Percentiles rank a stretch among this genome's conserved stretches.
These are phyloP conservation scores for Fusarium multiceps DNA, from an alignment of 2,329 filamentous ascomycete genomes.

Conservation along the genomic window DNA sequence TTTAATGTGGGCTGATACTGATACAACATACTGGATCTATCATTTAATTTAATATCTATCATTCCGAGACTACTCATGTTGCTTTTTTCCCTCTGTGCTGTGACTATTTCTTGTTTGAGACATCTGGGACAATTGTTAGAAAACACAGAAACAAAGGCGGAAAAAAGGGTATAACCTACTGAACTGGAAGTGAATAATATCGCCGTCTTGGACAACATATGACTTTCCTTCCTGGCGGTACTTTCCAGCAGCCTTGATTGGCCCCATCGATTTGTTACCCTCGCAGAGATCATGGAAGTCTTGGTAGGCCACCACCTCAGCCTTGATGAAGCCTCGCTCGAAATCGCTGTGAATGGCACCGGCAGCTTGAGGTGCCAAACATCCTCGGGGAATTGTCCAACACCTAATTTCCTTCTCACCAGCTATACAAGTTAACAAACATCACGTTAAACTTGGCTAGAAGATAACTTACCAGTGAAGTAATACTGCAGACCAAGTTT, in stretches of 20 bases:
- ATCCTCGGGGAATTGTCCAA: constrained; percentile 55
- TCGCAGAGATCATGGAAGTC: constrained; percentile 59
- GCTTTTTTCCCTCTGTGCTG: too few relatives aligned
- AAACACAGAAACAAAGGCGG: accelerated
- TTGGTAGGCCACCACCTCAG: constrained; percentile 58
- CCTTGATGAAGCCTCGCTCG: constrained; percentile 59
- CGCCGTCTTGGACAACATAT: constrained; percentile 58
- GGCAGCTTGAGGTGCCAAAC: constrained; percentile 55
- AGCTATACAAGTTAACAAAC: constrained; percentile 42
- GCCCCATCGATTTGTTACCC: constrained; percentile 57
- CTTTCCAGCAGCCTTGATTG: constrained; percentile 59
- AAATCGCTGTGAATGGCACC: constrained; percentile 57
- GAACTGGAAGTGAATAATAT: constrained; percentile 59
- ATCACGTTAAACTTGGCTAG: not conserved
- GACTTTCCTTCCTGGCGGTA: constrained; percentile 59
- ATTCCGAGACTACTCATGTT: not conserved
- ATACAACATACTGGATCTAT: constrained; percentile 44
- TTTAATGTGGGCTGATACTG: not conserved
- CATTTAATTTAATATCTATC: not conserved
- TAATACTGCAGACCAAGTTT: constrained; percentile 59
- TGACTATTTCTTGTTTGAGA: constrained; percentile 3
- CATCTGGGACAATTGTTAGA: not conserved
- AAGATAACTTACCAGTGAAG: constrained; percentile 51
- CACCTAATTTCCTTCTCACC: constrained; percentile 60
- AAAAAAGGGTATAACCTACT: constrained; percentile 47